Evolutionary conservation across 75 land plant genomes (phyloP).

Genomic region (Pseudotsuga menziesii): DNA sequence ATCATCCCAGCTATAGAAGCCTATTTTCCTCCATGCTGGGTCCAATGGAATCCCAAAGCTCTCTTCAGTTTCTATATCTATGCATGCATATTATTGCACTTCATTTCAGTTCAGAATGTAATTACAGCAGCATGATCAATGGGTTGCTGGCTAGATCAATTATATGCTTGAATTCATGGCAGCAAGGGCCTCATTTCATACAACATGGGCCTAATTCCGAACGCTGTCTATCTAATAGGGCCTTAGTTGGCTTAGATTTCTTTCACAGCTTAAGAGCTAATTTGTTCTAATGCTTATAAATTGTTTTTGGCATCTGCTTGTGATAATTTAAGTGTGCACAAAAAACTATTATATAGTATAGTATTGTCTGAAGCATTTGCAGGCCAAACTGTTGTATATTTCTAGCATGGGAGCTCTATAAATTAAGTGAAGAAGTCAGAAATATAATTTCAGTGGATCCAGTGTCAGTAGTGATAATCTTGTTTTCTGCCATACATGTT

Average conservation of each 20-base stretch:
- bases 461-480: no score
- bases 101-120: neutral
- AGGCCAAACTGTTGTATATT: no score
- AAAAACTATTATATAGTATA: no score
- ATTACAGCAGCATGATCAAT: neutral
- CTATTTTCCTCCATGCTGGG: no score
- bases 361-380: no score
- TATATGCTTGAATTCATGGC: neutral
- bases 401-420: no score
- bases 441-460: no score
- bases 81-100: constrained; percentile 3
- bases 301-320: neutral
- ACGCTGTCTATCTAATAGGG: neutral
- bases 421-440: no score
- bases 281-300: neutral
- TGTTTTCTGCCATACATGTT: no score
- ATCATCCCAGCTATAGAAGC: constrained; percentile 3
- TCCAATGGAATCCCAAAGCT: neutral
- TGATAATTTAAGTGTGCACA: no score
- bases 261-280: neutral
- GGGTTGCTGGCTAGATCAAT: neutral
- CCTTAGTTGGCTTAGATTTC: neutral
- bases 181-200: neutral
- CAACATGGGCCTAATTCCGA: neutral
- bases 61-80: neutral